Conservation (phyloP, 1,284 basidiomycete genomes). For the Vanrija sp. region DNA sequence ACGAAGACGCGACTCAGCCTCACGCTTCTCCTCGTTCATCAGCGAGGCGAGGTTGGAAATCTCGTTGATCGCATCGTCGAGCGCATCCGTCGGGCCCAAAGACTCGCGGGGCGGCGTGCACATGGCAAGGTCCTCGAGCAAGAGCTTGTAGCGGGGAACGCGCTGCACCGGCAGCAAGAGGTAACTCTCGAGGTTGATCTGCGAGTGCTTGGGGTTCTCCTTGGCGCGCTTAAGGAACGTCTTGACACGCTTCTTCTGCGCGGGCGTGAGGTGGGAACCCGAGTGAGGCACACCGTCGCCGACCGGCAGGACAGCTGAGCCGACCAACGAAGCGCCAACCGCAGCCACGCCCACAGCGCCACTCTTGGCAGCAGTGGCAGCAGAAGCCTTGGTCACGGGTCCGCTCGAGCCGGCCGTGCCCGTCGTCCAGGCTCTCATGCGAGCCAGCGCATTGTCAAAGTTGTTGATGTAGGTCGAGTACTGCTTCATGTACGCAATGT, state of each 20-base stretch:
- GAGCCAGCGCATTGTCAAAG: slow-evolving; percentile 83
- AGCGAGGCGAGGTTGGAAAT: slow-evolving; percentile 81
- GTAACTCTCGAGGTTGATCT: slow-evolving; percentile 93
- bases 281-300: slow-evolving; percentile 30
- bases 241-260: slow-evolving; percentile 81
- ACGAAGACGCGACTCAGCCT: slow-evolving; percentile 81
- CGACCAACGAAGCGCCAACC: slow-evolving; percentile 42
- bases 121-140: slow-evolving; percentile 80
- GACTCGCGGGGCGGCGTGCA: slow-evolving; percentile 73
- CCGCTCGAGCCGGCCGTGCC: background rate
- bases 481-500: slow-evolving; percentile 95
- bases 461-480: slow-evolving; percentile 97
- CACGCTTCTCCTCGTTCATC: slow-evolving; percentile 96
- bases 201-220: slow-evolving; percentile 79
- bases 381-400: background rate
- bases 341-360: slow-evolving; percentile 20
- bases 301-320: slow-evolving; percentile 57
- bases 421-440: slow-evolving; percentile 71
- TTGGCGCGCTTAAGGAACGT: slow-evolving; percentile 62
- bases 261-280: slow-evolving; percentile 55
- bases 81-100: slow-evolving; percentile 64
- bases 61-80: slow-evolving; percentile 77
- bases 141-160: slow-evolving; percentile 88
- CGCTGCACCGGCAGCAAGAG: slow-evolving; percentile 91
- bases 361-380: background rate